Base-by-base conservation (phyloP, 2,329 filamentous ascomycete genomes). In the Coniochaeta sp. region DNA sequence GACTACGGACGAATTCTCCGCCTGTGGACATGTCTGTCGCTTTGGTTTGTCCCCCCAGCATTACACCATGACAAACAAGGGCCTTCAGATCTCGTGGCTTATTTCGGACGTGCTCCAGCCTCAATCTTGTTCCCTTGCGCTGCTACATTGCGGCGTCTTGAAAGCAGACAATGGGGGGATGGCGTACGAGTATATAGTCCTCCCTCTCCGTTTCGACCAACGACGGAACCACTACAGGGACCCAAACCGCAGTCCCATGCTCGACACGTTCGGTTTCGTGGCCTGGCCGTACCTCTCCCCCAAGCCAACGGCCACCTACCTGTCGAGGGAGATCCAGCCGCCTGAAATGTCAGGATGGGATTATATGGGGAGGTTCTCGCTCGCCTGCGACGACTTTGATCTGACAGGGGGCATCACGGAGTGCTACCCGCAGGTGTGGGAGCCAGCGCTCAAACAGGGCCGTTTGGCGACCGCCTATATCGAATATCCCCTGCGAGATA, bases 41-140 rank as follows among this genome's bases (percentile, higher is more conserved):
- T 24, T 35, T 20, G 6, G 5, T 18, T 18, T n/a, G n/a, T n/a
- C n/a, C n/a, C n/a, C 10, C 3, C 33, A 27, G 4, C 42, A 47
- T 30, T 47, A 47, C 42, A 31, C 42, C 4, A 47, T 47, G 42
- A 45, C 42, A 13, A 47, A 47, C 42, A 47, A 47, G 26, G 42
- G 42, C 4, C 42, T 47, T 16, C 27, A 16, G 42, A 31, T 47
- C 13, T 3, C 13, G 14, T 14, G n/a, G 24, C 13, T 13, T 4
- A 16, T 47, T 6, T 28, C 42, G 24, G 16, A 47, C 24, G 3
- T 47, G 14, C 14, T 47, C 7, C 7, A 47, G 42, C n/a, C 24
- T 7, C 10, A 28, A 14, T 28, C 13, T n/a, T 47, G 8, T 7
- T 47, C 28, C 22, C 13, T 31, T 6, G 42, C 42, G 8, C 10